These are phyloP conservation scores for Tetradesmus obliquus DNA, from an alignment of 139 green algal species.

Conservation along the genomic window DNA sequence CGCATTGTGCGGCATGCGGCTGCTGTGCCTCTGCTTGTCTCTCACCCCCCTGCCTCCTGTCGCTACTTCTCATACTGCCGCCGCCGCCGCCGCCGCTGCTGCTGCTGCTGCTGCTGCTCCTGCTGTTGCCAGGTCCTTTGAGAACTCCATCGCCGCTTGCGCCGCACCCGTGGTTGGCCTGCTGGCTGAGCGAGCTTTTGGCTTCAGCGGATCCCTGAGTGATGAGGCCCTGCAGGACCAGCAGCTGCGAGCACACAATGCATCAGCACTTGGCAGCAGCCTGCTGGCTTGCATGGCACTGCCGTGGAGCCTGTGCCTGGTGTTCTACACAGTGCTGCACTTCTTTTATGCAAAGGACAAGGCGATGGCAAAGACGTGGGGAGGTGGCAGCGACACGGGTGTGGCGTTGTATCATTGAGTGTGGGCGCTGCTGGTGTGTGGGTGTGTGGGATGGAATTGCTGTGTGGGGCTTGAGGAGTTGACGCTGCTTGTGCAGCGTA, in stretches of 20 bases:
- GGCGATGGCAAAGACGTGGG: constrained; percentile 15
- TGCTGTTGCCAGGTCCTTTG: constrained; percentile 48
- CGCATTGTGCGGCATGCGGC: too few relatives aligned
- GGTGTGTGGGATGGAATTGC: too few relatives aligned
- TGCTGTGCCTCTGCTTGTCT: too few relatives aligned
- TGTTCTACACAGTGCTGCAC: constrained; percentile 69
- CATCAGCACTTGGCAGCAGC: constrained; percentile 63
- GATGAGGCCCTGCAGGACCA: constrained; percentile 14
- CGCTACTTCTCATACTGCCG: too few relatives aligned
- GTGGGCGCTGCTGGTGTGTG: background rate
- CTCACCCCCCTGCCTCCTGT: too few relatives aligned
- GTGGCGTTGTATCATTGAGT: background rate
- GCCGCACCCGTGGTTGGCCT: constrained; percentile 76
- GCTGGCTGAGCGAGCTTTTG: constrained; percentile 74
- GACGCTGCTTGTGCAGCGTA: too few relatives aligned
- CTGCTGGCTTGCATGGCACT: constrained; percentile 72
- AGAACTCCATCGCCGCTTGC: constrained; percentile 68
- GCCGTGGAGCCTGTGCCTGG: constrained; percentile 74
- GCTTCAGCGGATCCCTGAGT: constrained; percentile 60
- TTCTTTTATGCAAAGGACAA: constrained; percentile 55
- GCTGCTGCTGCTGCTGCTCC: background rate
- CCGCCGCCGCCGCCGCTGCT: too few relatives aligned
- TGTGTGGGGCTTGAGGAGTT: too few relatives aligned
- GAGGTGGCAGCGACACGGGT: background rate
- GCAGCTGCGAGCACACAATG: constrained; percentile 43